phyloP scores from a whole-genome alignment of 1,284 basidiomycete genomes.

The Leccinum pachyderme region DNA sequence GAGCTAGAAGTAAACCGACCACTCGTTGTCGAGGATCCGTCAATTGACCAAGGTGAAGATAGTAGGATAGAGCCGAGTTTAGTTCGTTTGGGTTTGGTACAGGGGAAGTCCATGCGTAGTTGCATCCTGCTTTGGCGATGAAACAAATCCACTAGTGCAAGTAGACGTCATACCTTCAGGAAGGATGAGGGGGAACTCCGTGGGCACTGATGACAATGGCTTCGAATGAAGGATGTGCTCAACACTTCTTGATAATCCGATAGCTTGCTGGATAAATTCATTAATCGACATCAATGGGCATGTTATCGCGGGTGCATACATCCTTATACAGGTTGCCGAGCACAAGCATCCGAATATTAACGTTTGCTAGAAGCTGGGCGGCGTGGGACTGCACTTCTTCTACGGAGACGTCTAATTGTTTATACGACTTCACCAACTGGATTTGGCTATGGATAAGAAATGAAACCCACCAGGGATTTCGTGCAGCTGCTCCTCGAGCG shows the following conservation, averaged over 20 bases:
- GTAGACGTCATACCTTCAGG: slow-evolving; percentile 52
- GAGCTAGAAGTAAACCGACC: slow-evolving; percentile 60
- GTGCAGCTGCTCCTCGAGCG: slow-evolving; percentile 74
- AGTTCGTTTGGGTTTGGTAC: slow-evolving; percentile 88
- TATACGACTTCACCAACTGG: neutral
- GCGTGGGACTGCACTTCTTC: slow-evolving; percentile 76
- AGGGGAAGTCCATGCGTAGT: slow-evolving; percentile 66
- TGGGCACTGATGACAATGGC: slow-evolving; percentile 44
- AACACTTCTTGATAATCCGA: slow-evolving; percentile 67
- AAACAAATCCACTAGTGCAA: neutral
- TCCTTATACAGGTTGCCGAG: slow-evolving; percentile 86
- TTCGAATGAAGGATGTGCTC: slow-evolving; percentile 68
- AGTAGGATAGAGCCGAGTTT: slow-evolving; percentile 85
- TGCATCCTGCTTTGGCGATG: slow-evolving; percentile 50
- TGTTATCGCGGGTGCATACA: slow-evolving; percentile 41
- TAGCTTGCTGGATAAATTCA: slow-evolving; percentile 62
- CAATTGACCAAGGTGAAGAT: slow-evolving; percentile 68
- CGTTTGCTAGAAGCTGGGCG: slow-evolving; percentile 59
- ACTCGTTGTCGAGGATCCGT: slow-evolving; percentile 58
- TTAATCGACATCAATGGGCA: slow-evolving; percentile 4
- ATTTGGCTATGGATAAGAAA: slow-evolving; percentile 1
- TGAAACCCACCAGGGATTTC: slow-evolving; percentile 68
- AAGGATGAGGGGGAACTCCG: slow-evolving; percentile 59
- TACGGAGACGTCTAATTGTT: slow-evolving; percentile 23
- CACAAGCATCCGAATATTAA: slow-evolving; percentile 77